Base-by-base conservation (phyloP, 768 basidiomycete genomes). In the Pleurotus eryngii region DNA sequence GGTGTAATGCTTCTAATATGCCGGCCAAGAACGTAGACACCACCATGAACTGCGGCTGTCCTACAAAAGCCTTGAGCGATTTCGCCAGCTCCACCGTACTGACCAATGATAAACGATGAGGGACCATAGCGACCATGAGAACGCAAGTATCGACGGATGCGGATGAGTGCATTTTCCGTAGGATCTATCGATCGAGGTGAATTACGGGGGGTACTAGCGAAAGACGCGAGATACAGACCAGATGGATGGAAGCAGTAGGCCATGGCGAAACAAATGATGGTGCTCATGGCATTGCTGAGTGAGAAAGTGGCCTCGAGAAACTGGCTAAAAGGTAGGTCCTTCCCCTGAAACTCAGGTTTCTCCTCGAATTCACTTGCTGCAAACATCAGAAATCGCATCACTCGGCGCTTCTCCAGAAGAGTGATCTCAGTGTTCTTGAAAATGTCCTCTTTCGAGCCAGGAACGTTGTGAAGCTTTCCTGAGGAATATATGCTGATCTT, bases 21-120 rank as follows among this genome's bases (percentile, higher is more conserved):
- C 46, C 82, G 77, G 22, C 86, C 86, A 3, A 92, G 78, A 58
- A 92, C 85, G 65, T 92, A 92, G 9, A 86, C 83, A 0, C 76
- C 82, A 15, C 90, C 88, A 48, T 76, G 77, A 30, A 98, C 95
- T 2, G 96, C 96, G 12, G 92, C 79, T 18, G 89, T 83, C 14
- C 95, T 91, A 66, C 84, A 87, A 64, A 90, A 98, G 2, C 95
- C 95, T 70, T 98, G 96, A 0, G 90, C 82, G 9, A 98, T 85
- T 65, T 98, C 96, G 4, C 96, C 96, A 0, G 88, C 78, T 17
- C 94, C 92, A 15, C 96, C 96, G 67, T 97, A 98, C 63, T 97
- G 93, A 0, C 93, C 93, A n/a, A 98, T 78, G 14, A 98, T 81
- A 73, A 94, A 98, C 1, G 95, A 85, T 71, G 80, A 69, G 3